Evolutionary conservation across 2,329 filamentous ascomycete genomes (phyloP).

Genomic region (Pyrenophora teres): DNA sequence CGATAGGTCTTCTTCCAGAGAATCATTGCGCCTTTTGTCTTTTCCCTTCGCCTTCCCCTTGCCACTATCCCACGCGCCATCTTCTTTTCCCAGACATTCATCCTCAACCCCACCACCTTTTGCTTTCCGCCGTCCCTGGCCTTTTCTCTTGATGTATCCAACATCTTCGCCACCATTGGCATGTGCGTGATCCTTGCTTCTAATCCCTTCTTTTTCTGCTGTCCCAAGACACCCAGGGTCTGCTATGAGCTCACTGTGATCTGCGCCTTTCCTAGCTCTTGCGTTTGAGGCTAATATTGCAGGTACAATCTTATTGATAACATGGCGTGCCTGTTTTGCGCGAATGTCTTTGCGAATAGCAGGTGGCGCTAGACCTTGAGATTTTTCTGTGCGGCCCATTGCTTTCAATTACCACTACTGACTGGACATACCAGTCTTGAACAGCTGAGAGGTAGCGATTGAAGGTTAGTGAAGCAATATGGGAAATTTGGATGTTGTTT

Average conservation of each 20-base stretch:
- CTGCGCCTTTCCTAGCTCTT: constrained; percentile 60
- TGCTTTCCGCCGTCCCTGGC: constrained; percentile 37
- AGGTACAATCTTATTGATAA: constrained; percentile 65
- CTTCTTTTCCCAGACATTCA: constrained; percentile 4
- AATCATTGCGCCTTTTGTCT: constrained; percentile 15
- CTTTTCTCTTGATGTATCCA: constrained; percentile 42
- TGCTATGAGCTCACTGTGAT: constrained; percentile 56
- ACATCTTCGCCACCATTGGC: constrained; percentile 13
- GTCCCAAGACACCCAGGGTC: constrained; percentile 37
- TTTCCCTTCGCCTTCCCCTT: constrained; percentile 18
- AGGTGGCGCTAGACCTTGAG: constrained; percentile 46
- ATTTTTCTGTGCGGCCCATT: constrained; percentile 47
- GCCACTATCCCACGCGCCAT: constrained; percentile 7
- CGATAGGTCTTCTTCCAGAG: constrained; percentile 17
- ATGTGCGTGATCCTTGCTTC: background rate
- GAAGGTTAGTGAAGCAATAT: too few relatives aligned
- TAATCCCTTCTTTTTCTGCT: background rate
- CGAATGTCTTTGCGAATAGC: constrained; percentile 47
- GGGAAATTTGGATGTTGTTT: too few relatives aligned
- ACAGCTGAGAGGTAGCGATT: too few relatives aligned
- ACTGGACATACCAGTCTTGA: too few relatives aligned
- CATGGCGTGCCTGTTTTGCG: constrained; percentile 61
- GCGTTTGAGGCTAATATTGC: constrained; percentile 59
- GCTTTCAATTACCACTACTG: too few relatives aligned
- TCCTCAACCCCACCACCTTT: constrained; percentile 18